Evolutionary conservation across 768 basidiomycete genomes (phyloP).

Genomic region (Amanita pallidorosea): DNA sequence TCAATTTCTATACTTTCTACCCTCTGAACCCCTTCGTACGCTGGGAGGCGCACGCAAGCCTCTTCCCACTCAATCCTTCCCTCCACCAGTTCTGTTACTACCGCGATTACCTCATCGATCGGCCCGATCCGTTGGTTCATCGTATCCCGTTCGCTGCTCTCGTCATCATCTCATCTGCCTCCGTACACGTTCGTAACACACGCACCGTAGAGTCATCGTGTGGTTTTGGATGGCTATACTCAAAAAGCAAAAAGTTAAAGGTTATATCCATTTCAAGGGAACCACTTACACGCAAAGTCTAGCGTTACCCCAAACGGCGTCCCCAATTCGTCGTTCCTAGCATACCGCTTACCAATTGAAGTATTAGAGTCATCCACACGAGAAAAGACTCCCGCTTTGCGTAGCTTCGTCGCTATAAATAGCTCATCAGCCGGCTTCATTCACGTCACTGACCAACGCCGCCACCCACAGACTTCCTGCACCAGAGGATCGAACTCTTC

Average conservation of each 20-base stretch:
- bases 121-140: slow-evolving; percentile 85
- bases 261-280: too few species aligned
- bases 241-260: not conserved
- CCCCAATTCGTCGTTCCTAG: slow-evolving; percentile 96
- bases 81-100: slow-evolving; percentile 69
- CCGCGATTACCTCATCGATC: slow-evolving; percentile 80
- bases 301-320: slow-evolving; percentile 95
- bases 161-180: slow-evolving; percentile 1
- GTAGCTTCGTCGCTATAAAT: slow-evolving; percentile 66
- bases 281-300: slow-evolving; percentile 74
- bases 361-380: slow-evolving; percentile 94
- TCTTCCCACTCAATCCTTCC: slow-evolving; percentile 70
- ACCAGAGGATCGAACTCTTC: slow-evolving; percentile 79
- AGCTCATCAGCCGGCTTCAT: not conserved
- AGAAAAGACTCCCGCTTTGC: slow-evolving; percentile 81
- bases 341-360: slow-evolving; percentile 93
- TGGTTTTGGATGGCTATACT: slow-evolving; percentile 73
- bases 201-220: slow-evolving; percentile 90
- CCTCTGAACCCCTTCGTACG: slow-evolving; percentile 78
- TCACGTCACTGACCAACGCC: not conserved
- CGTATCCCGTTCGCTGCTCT: slow-evolving; percentile 83
- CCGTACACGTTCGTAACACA: slow-evolving; percentile 8
- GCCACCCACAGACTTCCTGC: slow-evolving; percentile 80
- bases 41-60: slow-evolving; percentile 59
- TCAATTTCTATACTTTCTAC: not conserved